phyloP scores from a whole-genome alignment of 2,329 filamentous ascomycete species.

The Ilyonectria sp. region DNA sequence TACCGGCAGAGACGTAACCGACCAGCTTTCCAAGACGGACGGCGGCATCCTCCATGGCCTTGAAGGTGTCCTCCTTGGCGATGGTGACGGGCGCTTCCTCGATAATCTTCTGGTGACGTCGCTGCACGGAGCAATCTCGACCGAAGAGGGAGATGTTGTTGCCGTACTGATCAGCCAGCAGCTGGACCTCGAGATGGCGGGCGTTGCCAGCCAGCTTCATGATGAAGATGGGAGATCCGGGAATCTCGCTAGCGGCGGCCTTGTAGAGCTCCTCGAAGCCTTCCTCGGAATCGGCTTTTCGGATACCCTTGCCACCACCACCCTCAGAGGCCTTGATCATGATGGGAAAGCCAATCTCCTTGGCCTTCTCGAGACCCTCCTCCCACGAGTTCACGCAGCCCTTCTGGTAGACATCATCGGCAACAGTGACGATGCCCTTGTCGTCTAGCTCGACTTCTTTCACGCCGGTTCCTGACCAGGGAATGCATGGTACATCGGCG shows the following conservation, averaged over 20 bases:
- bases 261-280: conserved; percentile 92
- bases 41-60: conserved; percentile 95
- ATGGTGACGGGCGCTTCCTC: conserved; percentile 99
- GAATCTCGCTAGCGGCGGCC: conserved; percentile 96
- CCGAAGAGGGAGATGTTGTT: conserved; percentile 99
- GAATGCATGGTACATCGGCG: conserved; percentile 95
- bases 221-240: conserved; percentile 99
- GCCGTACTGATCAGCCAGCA: conserved; percentile 98
- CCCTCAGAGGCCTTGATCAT: conserved; percentile 99
- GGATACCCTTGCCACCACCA: conserved; percentile 98
- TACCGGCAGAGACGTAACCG: conserved; percentile 98
- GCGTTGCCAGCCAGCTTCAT: conserved; percentile 99
- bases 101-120: conserved; percentile 99
- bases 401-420: conserved; percentile 86
- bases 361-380: conserved; percentile 89
- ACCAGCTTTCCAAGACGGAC: conserved; percentile 94
- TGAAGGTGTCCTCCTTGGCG: conserved; percentile 90
- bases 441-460: conserved; percentile 84
- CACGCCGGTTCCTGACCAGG: conserved; percentile 98
- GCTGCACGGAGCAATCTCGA: conserved; percentile 98
- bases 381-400: conserved; percentile 92
- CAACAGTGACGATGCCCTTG: conserved; percentile 91
- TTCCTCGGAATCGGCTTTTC: conserved; percentile 90
- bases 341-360: conserved; percentile 95
- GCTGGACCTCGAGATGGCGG: conserved; percentile 95